Evolutionary conservation across 495 filamentous ascomycete genomes (phyloP), one percentile per base, ranked within the genome.

Genomic region (Penicillium manginii): DNA sequence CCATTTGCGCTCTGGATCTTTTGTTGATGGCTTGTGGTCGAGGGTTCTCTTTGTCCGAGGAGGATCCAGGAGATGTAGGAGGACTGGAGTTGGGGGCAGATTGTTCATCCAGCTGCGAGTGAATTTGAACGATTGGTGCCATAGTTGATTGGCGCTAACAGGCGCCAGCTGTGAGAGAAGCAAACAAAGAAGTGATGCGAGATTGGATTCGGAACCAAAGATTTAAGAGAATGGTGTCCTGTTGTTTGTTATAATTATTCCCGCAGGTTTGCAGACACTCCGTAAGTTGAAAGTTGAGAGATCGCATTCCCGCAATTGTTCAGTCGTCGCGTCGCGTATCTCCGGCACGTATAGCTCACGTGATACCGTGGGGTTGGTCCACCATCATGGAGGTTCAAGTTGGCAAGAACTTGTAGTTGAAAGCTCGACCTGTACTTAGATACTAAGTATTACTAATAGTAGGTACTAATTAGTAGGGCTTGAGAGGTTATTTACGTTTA

Each of bases 1-100:
- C 29, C 77, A 78, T 76, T 56, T 64, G 48, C 46, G 46, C 32
- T 14, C 11, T 57, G 21, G 52, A 59, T 53, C 52, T 72, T 59
- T 71, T 70, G 45, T 69, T 71, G 26, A n/a, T 33, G n/a, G 9
- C 48, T 31, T 50, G 58, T 2, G 4, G 45, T 31, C 52, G 65
- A 17, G 55, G 65, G 59, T 88, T 88, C 61, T 88, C 86, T 64
- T 88, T 88, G 64, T 88, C 86, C 0, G 84, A 85, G 60, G 76
- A 58, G 12, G 54, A 60, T 59, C 78, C 21, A 55, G 78, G 62
- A 19, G 79, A 75, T 40, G 81, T 76, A 22, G 72, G 63, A 53
- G 72, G 71, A 40, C 71, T 70, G 40, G 74, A 68, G 33, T 50
- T 55, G 58, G 54, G 21, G 17, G 60, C 22, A 17, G 22, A 59